Conservation (phyloP, 2,329 filamentous ascomycete genomes). For the Pyrenochaeta sp. region DNA sequence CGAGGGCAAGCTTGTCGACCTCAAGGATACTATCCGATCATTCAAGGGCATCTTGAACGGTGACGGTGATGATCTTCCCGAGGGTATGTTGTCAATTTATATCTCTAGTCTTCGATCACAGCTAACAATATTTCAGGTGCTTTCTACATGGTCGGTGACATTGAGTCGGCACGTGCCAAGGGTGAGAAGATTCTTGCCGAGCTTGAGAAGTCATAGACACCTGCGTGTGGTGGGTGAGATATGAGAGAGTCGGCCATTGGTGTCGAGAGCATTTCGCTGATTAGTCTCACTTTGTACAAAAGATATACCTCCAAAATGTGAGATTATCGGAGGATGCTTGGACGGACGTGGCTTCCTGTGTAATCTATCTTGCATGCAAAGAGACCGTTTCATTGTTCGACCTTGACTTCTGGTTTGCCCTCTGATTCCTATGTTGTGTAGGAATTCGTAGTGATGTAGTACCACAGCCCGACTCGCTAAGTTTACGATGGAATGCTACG, state of each 20-base stretch:
- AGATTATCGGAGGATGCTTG: slow-evolving; percentile 44
- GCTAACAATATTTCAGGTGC: slow-evolving; percentile 57
- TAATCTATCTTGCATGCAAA: slow-evolving; percentile 53
- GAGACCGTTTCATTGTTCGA: slow-evolving; percentile 42
- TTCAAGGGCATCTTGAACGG: slow-evolving; percentile 98
- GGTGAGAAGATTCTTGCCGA: slow-evolving; percentile 99
- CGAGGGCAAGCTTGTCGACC: slow-evolving; percentile 94
- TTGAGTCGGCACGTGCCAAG: slow-evolving; percentile 91
- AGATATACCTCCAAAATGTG: slow-evolving; percentile 46
- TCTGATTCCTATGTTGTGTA: no score
- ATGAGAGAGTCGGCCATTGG: slow-evolving; percentile 45
- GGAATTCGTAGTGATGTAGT: no score
- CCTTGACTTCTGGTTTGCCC: not conserved
- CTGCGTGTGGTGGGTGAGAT: slow-evolving; percentile 39
- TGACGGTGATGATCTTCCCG: slow-evolving; percentile 94
- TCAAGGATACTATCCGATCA: slow-evolving; percentile 96
- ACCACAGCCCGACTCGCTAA: no score
- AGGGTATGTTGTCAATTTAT: slow-evolving; percentile 67
- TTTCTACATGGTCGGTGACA: slow-evolving; percentile 99
- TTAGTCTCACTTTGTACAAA: slow-evolving; percentile 50
- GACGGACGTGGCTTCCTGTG: slow-evolving; percentile 48
- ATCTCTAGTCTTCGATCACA: not conserved
- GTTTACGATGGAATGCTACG: no score
- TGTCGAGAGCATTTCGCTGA: slow-evolving; percentile 41
- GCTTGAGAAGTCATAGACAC: slow-evolving; percentile 67